Evolutionary conservation across 2,329 filamentous ascomycete genomes (phyloP).

Genomic region (Aspergillus sp.): DNA sequence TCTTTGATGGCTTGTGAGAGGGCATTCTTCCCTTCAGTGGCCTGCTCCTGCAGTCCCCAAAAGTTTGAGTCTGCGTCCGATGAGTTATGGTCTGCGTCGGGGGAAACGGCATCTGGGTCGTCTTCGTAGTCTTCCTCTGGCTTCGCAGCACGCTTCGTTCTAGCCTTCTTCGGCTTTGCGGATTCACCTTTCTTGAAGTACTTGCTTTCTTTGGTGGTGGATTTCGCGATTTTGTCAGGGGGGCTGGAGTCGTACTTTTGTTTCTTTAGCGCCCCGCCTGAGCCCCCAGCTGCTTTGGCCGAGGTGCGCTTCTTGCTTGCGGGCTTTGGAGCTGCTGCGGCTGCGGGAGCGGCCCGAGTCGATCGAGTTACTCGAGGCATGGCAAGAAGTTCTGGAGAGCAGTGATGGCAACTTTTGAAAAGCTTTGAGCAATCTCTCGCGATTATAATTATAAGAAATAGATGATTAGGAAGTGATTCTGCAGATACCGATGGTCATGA

Average conservation of each 20-base stretch:
- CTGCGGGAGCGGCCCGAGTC: slow-evolving; percentile 40
- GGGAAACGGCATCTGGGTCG: slow-evolving; percentile 16
- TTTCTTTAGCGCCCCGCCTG: slow-evolving; percentile 36
- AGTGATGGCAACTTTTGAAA: background rate
- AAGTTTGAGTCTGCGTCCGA: slow-evolving; percentile 11
- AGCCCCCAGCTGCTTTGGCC: slow-evolving; percentile 33
- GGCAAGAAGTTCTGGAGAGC: slow-evolving; percentile 10
- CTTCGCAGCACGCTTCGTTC: slow-evolving; percentile 32
- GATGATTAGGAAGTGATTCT: background rate
- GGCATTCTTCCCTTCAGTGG: background rate
- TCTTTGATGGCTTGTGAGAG: slow-evolving; percentile 1
- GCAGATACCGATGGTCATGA: slow-evolving; percentile 18
- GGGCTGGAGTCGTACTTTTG: slow-evolving; percentile 33
- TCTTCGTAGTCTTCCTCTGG: slow-evolving; percentile 24
- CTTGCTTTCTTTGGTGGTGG: slow-evolving; percentile 55
- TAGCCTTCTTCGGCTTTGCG: slow-evolving; percentile 36
- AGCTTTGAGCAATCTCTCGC: background rate
- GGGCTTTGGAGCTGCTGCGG: slow-evolving; percentile 33
- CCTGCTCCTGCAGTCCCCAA: slow-evolving; percentile 1
- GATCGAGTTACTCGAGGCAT: slow-evolving; percentile 46
- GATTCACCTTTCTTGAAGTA: slow-evolving; percentile 53
- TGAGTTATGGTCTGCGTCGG: slow-evolving; percentile 12
- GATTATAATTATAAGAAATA: background rate
- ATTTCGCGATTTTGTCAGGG: slow-evolving; percentile 29
- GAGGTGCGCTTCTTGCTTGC: slow-evolving; percentile 42